Evolutionary conservation across 345 rosid genomes (phyloP).

Genomic region (Citrus maxima): DNA sequence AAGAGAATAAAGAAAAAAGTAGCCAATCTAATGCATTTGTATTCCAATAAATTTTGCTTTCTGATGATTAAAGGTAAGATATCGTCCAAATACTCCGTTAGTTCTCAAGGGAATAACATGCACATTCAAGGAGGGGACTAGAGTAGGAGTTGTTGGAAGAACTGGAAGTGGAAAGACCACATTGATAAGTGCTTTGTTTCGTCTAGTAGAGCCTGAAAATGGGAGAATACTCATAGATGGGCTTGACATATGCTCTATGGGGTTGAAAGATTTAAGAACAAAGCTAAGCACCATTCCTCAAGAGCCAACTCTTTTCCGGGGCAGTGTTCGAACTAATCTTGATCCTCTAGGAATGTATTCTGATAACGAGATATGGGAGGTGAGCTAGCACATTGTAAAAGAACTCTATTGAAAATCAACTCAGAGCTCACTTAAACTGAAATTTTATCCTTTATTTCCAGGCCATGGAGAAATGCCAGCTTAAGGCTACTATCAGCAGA

Average conservation of each 20-base stretch:
- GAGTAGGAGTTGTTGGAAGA: slow-evolving; percentile 87
- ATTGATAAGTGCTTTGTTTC: slow-evolving; percentile 82
- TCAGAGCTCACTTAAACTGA: background rate
- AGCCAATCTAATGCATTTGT: background rate
- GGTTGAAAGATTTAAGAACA: slow-evolving; percentile 76
- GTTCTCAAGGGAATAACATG: slow-evolving; percentile 36
- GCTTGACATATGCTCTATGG: slow-evolving; percentile 68
- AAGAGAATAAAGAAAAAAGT: no score
- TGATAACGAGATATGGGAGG: slow-evolving; percentile 81
- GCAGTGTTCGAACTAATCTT: slow-evolving; percentile 72
- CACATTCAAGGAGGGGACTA: slow-evolving; percentile 36
- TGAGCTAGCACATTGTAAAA: slow-evolving; percentile 9
- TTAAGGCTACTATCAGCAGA: slow-evolving; percentile 52
- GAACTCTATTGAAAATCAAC: background rate
- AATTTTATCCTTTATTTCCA: slow-evolving; percentile 13
- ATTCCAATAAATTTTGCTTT: background rate
- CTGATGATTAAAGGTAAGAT: slow-evolving; percentile 20
- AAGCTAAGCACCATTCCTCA: slow-evolving; percentile 97
- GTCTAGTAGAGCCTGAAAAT: slow-evolving; percentile 71
- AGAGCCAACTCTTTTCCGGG: slow-evolving; percentile 84
- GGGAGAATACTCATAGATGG: slow-evolving; percentile 73
- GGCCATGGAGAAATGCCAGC: slow-evolving; percentile 80
- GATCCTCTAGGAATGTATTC: slow-evolving; percentile 78
- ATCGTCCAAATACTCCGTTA: slow-evolving; percentile 32
- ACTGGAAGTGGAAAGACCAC: slow-evolving; percentile 96